Evolutionary conservation across 2,329 filamentous ascomycete genomes (phyloP).

Genomic region (Aspergillus costaricaensis): DNA sequence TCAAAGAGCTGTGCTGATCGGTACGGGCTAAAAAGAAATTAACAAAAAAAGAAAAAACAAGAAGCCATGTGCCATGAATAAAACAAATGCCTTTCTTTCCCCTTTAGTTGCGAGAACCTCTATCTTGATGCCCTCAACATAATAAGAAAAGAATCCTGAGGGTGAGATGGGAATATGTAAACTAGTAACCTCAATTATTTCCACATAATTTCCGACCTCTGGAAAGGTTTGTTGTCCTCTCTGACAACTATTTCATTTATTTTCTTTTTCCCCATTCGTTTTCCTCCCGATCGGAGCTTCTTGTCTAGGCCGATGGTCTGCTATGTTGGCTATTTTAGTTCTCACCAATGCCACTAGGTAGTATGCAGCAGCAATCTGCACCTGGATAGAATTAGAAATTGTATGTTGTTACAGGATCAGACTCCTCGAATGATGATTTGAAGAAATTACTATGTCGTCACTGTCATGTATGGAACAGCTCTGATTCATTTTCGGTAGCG

Average conservation of each 20-base stretch:
- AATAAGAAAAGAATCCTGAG: constrained; percentile 12
- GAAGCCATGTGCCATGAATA: constrained; percentile 6
- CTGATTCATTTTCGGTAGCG: not conserved
- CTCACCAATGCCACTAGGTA: not conserved
- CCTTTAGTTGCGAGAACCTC: not conserved
- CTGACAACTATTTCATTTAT: not conserved
- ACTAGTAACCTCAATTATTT: not conserved
- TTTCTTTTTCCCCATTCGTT: constrained; percentile 1
- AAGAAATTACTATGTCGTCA: not conserved
- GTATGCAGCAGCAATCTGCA: constrained; percentile 5
- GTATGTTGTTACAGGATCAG: not conserved
- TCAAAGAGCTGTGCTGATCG: not conserved
- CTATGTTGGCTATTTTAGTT: not conserved
- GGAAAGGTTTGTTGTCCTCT: not conserved
- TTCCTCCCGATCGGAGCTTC: not conserved
- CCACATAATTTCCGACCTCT: not conserved
- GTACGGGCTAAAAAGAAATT: not conserved
- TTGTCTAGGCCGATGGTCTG: not conserved
- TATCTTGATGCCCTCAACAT: not conserved
- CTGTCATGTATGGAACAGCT: not conserved
- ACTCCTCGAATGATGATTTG: not conserved
- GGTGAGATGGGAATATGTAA: constrained; percentile 11
- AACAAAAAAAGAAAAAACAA: too few relatives aligned
- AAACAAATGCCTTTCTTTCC: not conserved
- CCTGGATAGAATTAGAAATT: not conserved